Conservation (phyloP, 192 early-diverging fungal species). For the Coemansia sp. region DNA sequence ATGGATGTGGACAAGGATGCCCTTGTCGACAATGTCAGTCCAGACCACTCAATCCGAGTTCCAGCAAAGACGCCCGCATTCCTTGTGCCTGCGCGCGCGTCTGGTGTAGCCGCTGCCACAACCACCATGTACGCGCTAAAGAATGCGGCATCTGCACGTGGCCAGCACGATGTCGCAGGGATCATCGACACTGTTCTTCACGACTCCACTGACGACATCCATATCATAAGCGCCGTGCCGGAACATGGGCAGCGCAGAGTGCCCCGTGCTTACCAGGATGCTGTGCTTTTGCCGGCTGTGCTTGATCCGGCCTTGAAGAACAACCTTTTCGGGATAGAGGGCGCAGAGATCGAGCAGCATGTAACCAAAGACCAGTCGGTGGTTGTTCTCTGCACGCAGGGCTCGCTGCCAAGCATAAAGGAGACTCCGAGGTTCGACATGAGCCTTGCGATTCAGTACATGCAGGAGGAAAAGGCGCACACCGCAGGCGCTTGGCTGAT, state of each 20-base stretch:
- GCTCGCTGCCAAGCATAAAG: slow-evolving; percentile 37
- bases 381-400: slow-evolving; percentile 51
- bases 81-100: slow-evolving; percentile 36
- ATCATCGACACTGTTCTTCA: slow-evolving; percentile 27
- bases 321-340: neutral
- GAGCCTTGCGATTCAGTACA: slow-evolving; percentile 51
- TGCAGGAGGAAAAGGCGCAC: slow-evolving; percentile 50
- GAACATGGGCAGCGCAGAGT: slow-evolving; percentile 26
- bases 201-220: slow-evolving; percentile 41
- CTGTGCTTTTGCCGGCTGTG: slow-evolving; percentile 17
- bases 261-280: slow-evolving; percentile 23
- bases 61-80: slow-evolving; percentile 35
- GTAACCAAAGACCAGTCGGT: slow-evolving; percentile 19
- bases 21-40: slow-evolving; percentile 18
- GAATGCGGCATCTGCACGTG: slow-evolving; percentile 19
- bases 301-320: neutral
- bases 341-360: slow-evolving; percentile 6
- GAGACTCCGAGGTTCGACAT: slow-evolving; percentile 65
- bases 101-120: slow-evolving; percentile 28
- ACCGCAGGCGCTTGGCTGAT: slow-evolving; percentile 73
- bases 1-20: slow-evolving; percentile 63
- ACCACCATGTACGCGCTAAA: slow-evolving; percentile 31
- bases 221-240: slow-evolving; percentile 27
- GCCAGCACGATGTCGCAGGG: slow-evolving; percentile 10
- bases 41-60: slow-evolving; percentile 21